Base-by-base conservation (phyloP, 2,329 filamentous ascomycete genomes). In the Trichoderma sp. region DNA sequence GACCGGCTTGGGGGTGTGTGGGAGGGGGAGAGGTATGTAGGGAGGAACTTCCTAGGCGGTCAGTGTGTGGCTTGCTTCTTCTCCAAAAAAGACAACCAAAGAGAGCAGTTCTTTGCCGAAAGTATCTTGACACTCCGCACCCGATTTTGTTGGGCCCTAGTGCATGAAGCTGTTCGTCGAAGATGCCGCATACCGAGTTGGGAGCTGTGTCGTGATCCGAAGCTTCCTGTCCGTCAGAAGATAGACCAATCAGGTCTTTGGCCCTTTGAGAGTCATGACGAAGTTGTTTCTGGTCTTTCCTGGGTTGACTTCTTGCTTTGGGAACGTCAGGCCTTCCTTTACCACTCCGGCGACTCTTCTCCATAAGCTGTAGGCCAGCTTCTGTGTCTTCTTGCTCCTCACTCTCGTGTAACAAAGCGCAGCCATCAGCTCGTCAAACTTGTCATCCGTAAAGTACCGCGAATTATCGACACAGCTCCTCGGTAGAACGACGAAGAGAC, bases 341-440 rank as follows among this genome's bases (percentile, higher is more conserved):
- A 66, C 77, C 63, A 33, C 73, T 59, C n/a, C 76, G 35, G 6
- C 78, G 79, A 7, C 82, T 76, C 89, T 88, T 78, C 86, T 90
- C 93, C 95, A 98, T n/a, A 98, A 87, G 78, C 95, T 95, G 83
- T 98, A 98, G 27, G 94, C 91, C 68, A 99, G 87, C 84, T 98
- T 97, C 62, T 92, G 89, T 1, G 94, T 97, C 78, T 91, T 87
- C 84, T 97, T 98, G 78, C 87, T 89, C 79, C 90, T 86, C 11
- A 89, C 82, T 79, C 92, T 84, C 14, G 83, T 83, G 82, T 95
- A 98, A 1, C 96, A 95, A 50, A 99, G 84, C 65, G 89, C 90
- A 3, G 83, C 83, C 94, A 98, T 95, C 76, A 99, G 94, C 4
- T 88, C 87, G 8, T 89, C 84, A 27, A 99, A 84, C 69, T 90